Evolutionary conservation across 371 early-diverging fungal genomes (phyloP).

Genomic region (Mortierella sp.): DNA sequence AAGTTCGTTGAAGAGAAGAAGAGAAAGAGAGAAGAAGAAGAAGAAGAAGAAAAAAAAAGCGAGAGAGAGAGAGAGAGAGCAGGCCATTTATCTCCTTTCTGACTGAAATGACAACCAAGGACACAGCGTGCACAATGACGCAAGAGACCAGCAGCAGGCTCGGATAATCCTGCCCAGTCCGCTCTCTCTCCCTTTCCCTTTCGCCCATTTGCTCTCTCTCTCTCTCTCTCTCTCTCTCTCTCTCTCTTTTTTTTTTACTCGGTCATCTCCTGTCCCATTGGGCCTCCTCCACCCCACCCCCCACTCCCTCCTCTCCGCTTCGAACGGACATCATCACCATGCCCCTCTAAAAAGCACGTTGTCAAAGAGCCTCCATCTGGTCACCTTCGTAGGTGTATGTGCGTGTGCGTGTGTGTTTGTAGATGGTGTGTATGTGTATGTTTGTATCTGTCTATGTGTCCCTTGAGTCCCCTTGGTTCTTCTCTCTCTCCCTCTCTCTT

Average conservation of each 20-base stretch:
- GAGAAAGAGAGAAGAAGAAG: neutral
- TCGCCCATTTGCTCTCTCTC: neutral
- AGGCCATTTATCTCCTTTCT: neutral
- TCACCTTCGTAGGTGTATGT: too few relatives aligned
- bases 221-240: neutral
- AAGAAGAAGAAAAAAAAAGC: neutral
- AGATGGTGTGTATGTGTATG: too few relatives aligned
- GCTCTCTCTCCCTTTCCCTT: neutral
- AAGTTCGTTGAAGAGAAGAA: neutral
- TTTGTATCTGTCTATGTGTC: too few relatives aligned
- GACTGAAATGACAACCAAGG: too few relatives aligned
- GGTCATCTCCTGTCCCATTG: neutral
- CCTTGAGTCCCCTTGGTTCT: too few relatives aligned
- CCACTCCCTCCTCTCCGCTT: neutral
- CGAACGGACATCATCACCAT: constrained; percentile 28
- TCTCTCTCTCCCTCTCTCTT: neutral
- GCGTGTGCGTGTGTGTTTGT: too few relatives aligned
- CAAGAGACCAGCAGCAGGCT: too few relatives aligned
- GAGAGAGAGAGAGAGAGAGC: neutral
- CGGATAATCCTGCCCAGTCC: too few relatives aligned
- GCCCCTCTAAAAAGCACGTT: neutral
- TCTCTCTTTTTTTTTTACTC: neutral
- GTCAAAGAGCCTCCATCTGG: constrained; percentile 7
- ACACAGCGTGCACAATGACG: too few relatives aligned
- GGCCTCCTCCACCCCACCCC: neutral